Evolutionary conservation across 1,139 yeast species (phyloP).

Genomic region (Blastobotrys capitulatus): DNA sequence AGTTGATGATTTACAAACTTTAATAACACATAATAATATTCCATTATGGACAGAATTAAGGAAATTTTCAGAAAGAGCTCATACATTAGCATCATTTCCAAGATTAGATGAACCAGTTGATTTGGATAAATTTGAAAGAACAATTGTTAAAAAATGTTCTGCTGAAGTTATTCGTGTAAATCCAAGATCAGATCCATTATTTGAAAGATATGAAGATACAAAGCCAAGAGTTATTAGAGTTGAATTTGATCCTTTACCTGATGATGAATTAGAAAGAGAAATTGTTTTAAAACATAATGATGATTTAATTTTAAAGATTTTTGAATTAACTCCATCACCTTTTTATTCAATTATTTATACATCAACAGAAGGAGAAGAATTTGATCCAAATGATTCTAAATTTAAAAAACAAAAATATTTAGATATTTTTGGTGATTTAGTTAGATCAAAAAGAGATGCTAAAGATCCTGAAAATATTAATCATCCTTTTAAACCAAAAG

Average conservation of each 20-base stretch:
- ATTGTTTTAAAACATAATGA: slow-evolving; percentile 43
- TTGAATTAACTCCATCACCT: slow-evolving; percentile 29
- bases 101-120: slow-evolving; percentile 45
- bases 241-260: slow-evolving; percentile 47
- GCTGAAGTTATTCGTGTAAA: slow-evolving; percentile 39
- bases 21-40: slow-evolving; percentile 27
- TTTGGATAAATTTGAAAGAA: slow-evolving; percentile 42
- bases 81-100: slow-evolving; percentile 61
- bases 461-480: slow-evolving; percentile 10
- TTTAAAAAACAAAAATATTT: slow-evolving; percentile 14
- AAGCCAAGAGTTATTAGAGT: slow-evolving; percentile 55
- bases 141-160: slow-evolving; percentile 43
- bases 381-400: slow-evolving; percentile 14
- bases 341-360: slow-evolving; percentile 28
- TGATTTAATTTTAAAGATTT: slow-evolving; percentile 36
- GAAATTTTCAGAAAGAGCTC: slow-evolving; percentile 51
- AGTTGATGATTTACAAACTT: slow-evolving; percentile 49
- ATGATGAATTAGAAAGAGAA: slow-evolving; percentile 27
- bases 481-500: slow-evolving; percentile 20
- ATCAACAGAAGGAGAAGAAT: slow-evolving; percentile 22
- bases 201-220: slow-evolving; percentile 49
- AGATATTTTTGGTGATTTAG: slow-evolving; percentile 27
- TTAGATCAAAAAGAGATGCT: slow-evolving; percentile 25
- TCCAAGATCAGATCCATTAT: slow-evolving; percentile 38
- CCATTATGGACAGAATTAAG: slow-evolving; percentile 50